Evolutionary conservation across 78 protist genomes (phyloP), one percentile per base, ranked within the genome.

Genomic region (Dictyostelium firmibasis): DNA sequence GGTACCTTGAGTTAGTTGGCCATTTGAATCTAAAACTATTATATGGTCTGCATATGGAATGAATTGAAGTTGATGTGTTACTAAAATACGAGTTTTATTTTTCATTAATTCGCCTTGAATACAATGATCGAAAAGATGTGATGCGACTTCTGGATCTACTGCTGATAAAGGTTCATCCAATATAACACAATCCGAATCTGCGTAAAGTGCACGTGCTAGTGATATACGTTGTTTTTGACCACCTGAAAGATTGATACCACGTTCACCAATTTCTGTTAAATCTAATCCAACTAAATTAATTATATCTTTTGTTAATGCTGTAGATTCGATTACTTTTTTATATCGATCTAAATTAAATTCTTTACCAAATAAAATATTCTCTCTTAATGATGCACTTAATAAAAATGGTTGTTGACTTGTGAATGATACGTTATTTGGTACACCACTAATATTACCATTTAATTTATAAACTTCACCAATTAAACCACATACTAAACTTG

Each of bases 171-270:
- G 99, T 69, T 98, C 99, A 83, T 98, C 99, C 0, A 98, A 27
- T 5, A 98, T 62, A 76, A 75, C 96, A 38, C 95, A 25, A 69
- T 98, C 99, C 36, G 92, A 92, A 47, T 97, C 38, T 44, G 78
- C 57, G 91, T 97, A 96, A 31, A 97, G 78, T 6, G 97, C 97
- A 6, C 97, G 95, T 8, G 99, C 99, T 5, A 99, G 29, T 43
- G 98, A 83, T 9, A 99, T 83, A 27, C 99, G 95, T 62, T 85
- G 97, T 93, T 99, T 98, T 94, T 99, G 99, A 25, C 99, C 99
- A 35, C 99, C 99, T 5, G 92, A 41, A 7, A 99, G 92, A 81
- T 97, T 99, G 77, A 99, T 62, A 29, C 99, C 99, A 38, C 88
- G 81, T 96, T 98, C 99, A 27, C 99, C 99, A 74, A 99, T 98